Evolutionary conservation across 139 green algal species (phyloP).

Genomic region (Chlamydomonas urium): DNA sequence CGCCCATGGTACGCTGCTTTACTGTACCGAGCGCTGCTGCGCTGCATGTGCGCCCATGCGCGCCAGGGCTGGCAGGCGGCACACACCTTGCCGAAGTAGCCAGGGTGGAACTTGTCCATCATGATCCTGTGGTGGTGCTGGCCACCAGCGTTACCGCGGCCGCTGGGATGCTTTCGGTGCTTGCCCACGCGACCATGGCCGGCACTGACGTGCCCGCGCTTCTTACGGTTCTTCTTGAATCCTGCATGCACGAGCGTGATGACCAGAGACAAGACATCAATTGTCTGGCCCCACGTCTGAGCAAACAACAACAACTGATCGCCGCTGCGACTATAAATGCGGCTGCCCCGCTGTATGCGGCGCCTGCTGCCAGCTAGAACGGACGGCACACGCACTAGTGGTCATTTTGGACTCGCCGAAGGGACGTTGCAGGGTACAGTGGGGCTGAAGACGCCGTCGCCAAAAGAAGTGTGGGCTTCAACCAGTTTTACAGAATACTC

Average conservation of each 20-base stretch:
- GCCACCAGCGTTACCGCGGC: constrained; percentile 98
- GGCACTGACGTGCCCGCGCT: constrained; percentile 95
- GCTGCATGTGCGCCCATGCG: background rate
- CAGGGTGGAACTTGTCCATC: constrained; percentile 98
- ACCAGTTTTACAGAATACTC: background rate
- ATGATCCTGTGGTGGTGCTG: constrained; percentile 99
- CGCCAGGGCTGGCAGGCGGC: too few species aligned
- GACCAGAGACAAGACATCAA: too few species aligned
- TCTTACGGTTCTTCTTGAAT: constrained; percentile 96
- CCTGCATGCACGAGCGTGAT: constrained; percentile 45
- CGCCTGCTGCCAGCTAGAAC: background rate
- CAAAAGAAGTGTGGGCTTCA: background rate
- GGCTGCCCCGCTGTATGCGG: constrained; percentile 10
- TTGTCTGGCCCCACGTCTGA: background rate
- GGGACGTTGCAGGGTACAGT: too few species aligned
- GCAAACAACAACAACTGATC: background rate
- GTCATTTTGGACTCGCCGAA: constrained; percentile 1
- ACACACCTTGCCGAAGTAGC: constrained; percentile 93
- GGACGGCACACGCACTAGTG: background rate
- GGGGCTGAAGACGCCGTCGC: too few species aligned
- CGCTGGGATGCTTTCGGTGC: constrained; percentile 97
- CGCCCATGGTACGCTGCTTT: background rate
- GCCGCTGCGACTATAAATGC: background rate
- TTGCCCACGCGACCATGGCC: constrained; percentile 98
- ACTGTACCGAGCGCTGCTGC: background rate